Conservation (phyloP, 2,329 filamentous ascomycete genomes). For the Cercospora berteroae region DNA sequence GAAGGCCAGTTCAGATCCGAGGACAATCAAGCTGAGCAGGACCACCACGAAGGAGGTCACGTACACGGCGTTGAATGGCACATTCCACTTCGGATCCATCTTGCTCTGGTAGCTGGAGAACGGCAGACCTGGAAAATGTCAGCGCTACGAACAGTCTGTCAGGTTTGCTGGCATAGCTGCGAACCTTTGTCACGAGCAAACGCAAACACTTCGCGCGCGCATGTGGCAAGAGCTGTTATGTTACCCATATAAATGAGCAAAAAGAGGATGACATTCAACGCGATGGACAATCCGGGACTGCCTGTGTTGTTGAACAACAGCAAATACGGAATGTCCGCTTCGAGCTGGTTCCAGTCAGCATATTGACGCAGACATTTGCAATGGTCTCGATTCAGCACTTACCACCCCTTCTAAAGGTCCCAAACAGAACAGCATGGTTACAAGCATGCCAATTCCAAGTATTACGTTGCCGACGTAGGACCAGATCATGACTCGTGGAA, state of each 20-base stretch:
- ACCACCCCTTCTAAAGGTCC: slow-evolving; percentile 32
- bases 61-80: slow-evolving; percentile 40
- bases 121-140: slow-evolving; percentile 32
- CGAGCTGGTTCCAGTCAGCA: slow-evolving; percentile 15
- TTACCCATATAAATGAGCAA: slow-evolving; percentile 30
- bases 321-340: slow-evolving; percentile 27
- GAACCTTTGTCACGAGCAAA: slow-evolving; percentile 43
- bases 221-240: slow-evolving; percentile 42
- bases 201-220: slow-evolving; percentile 45
- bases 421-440: slow-evolving; percentile 35
- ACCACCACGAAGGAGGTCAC: slow-evolving; percentile 34
- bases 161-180: not conserved
- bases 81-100: slow-evolving; percentile 33
- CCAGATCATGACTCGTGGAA: slow-evolving; percentile 36
- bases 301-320: slow-evolving; percentile 33
- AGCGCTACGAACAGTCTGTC: no score
- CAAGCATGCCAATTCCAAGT: slow-evolving; percentile 27
- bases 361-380: no score
- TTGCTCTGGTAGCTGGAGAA: slow-evolving; percentile 34
- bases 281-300: slow-evolving; percentile 25
- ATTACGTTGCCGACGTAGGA: slow-evolving; percentile 28
- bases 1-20: slow-evolving; percentile 40
- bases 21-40: slow-evolving; percentile 38
- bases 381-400: not conserved
- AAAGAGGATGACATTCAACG: slow-evolving; percentile 32